Evolutionary conservation across 106 monocot species (phyloP).

Genomic region (Allium sativum): DNA sequence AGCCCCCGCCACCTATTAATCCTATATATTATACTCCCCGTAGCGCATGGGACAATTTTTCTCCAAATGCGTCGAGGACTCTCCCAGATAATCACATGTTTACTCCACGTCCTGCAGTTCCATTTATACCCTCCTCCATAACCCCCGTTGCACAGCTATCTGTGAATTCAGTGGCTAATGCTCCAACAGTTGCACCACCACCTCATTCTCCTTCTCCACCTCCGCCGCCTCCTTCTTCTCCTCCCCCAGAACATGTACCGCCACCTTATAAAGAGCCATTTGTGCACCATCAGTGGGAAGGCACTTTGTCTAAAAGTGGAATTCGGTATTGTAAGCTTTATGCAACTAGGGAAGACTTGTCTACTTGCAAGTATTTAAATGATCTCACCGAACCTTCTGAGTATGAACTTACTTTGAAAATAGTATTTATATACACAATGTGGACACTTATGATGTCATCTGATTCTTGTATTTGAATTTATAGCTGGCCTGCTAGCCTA

Average conservation of each 20-base stretch:
- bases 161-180: constrained; percentile 26
- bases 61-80: constrained; percentile 22
- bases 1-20: constrained; percentile 27
- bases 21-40: constrained; percentile 30
- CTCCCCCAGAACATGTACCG: constrained; percentile 31
- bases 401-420: constrained; percentile 34
- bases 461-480: constrained; percentile 9
- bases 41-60: constrained; percentile 46
- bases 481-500: constrained; percentile 82
- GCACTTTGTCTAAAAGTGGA: constrained; percentile 87
- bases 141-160: constrained; percentile 76
- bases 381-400: constrained; percentile 58
- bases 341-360: constrained; percentile 57
- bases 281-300: constrained; percentile 54
- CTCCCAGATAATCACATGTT: constrained; percentile 28
- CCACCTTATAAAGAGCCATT: constrained; percentile 20
- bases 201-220: constrained; percentile 60
- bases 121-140: constrained; percentile 82
- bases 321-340: constrained; percentile 72
- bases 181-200: constrained; percentile 39
- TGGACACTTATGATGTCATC: background rate
- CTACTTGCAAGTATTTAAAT: constrained; percentile 60
- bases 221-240: constrained; percentile 67
- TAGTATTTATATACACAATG: constrained; percentile 1
- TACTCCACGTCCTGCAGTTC: constrained; percentile 41